phyloP scores from a whole-genome alignment of 768 basidiomycete genomes.

The Hygrocybe punicea region DNA sequence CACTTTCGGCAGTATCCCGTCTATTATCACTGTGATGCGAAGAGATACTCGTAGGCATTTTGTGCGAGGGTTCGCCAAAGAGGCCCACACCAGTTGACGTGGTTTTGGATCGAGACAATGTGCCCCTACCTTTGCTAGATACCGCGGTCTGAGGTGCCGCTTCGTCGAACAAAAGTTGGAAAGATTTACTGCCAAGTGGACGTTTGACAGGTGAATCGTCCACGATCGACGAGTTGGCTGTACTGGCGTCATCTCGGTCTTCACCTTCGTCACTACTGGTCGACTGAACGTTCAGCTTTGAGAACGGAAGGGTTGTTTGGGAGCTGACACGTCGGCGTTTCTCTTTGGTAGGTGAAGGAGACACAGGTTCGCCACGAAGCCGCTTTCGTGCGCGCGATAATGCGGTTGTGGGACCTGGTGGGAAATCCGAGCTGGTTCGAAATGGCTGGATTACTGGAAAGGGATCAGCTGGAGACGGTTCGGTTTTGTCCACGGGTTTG shows the following conservation, averaged over 20 bases:
- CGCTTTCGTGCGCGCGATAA: conserved; percentile 74
- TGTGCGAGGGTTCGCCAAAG: conserved; percentile 10
- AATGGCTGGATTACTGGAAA: conserved; percentile 35
- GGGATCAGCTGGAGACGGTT: conserved; percentile 39
- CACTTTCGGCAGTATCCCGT: too few species aligned
- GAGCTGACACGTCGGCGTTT: conserved; percentile 60
- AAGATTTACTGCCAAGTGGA: conserved; percentile 53
- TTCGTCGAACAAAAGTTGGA: conserved; percentile 66
- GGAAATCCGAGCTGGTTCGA: conserved; percentile 18
- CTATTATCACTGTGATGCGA: neutral
- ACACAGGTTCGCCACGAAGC: conserved; percentile 77
- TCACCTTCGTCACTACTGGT: conserved; percentile 38
- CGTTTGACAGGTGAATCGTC: conserved; percentile 71
- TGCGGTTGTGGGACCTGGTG: conserved; percentile 38
- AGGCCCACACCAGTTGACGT: conserved; percentile 4
- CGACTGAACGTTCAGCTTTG: conserved; percentile 29
- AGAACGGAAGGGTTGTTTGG: conserved; percentile 31
- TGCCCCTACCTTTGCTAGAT: conserved; percentile 4
- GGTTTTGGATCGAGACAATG: conserved; percentile 11
- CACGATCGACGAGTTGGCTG: conserved; percentile 49
- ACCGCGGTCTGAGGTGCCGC: conserved; percentile 7
- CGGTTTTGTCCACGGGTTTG: conserved; percentile 21
- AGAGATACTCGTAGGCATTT: neutral
- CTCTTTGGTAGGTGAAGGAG: conserved; percentile 75
- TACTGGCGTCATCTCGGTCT: conserved; percentile 28